Evolutionary conservation across 1,139 yeast genomes (phyloP).

Genomic region (Kodamaea alishanica): DNA sequence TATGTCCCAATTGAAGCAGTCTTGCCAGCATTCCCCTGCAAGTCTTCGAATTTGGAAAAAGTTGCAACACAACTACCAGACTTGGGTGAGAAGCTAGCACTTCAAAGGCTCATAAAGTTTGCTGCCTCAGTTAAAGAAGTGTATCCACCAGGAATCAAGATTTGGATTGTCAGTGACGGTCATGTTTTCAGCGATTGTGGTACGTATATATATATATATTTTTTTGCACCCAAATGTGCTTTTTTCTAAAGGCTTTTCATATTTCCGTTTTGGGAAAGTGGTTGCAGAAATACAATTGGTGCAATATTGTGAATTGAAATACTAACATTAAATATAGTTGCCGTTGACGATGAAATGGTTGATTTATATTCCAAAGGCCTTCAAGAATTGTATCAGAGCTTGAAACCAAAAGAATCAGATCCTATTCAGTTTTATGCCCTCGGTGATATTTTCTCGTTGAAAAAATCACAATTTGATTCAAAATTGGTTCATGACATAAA

Average conservation of each 20-base stretch:
- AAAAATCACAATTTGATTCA: constrained; percentile 16
- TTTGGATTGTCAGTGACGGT: constrained; percentile 61
- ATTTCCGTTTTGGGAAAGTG: constrained; percentile 4
- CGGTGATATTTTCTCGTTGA: constrained; percentile 32
- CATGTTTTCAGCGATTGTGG: constrained; percentile 66
- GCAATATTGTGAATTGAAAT: constrained; percentile 1
- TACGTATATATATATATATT: constrained; percentile 16
- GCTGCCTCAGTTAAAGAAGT: constrained; percentile 30
- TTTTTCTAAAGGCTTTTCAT: constrained; percentile 1
- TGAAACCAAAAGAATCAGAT: constrained; percentile 25
- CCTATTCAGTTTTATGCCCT: constrained; percentile 34
- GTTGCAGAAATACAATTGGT: constrained; percentile 1
- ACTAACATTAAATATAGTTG: constrained; percentile 22
- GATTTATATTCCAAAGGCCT: constrained; percentile 45
- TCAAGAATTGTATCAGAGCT: constrained; percentile 33
- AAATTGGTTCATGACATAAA: constrained; percentile 19
- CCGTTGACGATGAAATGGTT: constrained; percentile 51
- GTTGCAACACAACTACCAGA: constrained; percentile 53
- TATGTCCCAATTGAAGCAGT: constrained; percentile 50
- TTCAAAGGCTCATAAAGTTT: constrained; percentile 31
- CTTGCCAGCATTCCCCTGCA: constrained; percentile 64
- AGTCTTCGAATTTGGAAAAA: constrained; percentile 53
- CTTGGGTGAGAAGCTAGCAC: constrained; percentile 40
- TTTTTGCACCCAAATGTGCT: constrained; percentile 17
- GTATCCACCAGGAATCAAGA: constrained; percentile 53